These are phyloP conservation scores for Termitomyces sp. DNA, from an alignment of 768 basidiomycete species.

Conservation along the genomic window DNA sequence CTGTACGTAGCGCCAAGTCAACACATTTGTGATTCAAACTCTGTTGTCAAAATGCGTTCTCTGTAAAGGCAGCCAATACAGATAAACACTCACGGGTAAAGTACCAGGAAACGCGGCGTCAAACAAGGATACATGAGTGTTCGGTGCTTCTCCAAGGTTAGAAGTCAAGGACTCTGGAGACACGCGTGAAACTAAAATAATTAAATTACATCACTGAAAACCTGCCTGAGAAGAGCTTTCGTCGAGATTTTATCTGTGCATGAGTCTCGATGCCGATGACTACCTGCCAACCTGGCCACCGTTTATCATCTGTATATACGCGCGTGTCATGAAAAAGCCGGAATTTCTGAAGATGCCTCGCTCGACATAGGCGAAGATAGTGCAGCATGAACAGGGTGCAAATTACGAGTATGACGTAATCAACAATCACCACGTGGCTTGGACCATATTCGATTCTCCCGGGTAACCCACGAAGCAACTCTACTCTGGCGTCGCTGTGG, in stretches of 20 bases:
- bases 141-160: conserved; percentile 45
- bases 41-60: conserved; percentile 21
- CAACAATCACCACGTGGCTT: conserved; percentile 10
- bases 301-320: conserved; percentile 27
- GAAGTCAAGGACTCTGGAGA: conserved; percentile 34
- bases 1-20: conserved; percentile 73
- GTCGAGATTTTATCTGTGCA: conserved; percentile 82
- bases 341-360: conserved; percentile 11
- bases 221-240: conserved; percentile 80
- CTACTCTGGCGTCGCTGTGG: conserved; percentile 15
- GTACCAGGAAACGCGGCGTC: conserved; percentile 95
- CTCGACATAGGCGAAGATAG: conserved; percentile 15
- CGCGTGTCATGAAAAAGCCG: conserved; percentile 27
- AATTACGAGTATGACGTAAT: conserved; percentile 6
- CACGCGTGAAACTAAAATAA: not conserved
- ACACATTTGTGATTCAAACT: conserved; percentile 65
- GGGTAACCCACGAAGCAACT: conserved; percentile 3
- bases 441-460: not conserved
- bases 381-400: conserved; percentile 13
- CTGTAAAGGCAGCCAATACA: not conserved
- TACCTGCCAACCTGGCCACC: conserved; percentile 87
- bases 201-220: not conserved
- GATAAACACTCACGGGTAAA: conserved; percentile 59
- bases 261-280: conserved; percentile 95
- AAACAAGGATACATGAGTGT: conserved; percentile 66